phyloP scores from a whole-genome alignment of 805 yeast genomes.

The Gaillardinia entomophila region DNA sequence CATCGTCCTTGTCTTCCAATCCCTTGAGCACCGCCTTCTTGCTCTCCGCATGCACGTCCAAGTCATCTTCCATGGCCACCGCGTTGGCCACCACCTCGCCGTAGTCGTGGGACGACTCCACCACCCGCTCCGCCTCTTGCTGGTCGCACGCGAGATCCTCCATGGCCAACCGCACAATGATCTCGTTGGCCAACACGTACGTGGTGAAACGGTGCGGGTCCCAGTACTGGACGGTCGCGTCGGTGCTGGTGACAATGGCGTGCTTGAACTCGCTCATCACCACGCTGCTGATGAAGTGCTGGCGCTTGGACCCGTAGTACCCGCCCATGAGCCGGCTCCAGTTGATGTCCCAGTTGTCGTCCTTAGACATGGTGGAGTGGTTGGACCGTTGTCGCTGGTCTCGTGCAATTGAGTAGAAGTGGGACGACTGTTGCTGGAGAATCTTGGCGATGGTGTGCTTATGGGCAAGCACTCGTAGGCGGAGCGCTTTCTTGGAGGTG shows the following conservation, averaged over 20 bases:
- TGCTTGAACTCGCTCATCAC: conserved; percentile 24
- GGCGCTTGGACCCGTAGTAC: conserved; percentile 55
- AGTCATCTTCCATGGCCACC: conserved; percentile 23
- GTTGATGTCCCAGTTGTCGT: conserved; percentile 42
- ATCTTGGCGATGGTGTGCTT: conserved; percentile 30
- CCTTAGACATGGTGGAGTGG: conserved; percentile 38
- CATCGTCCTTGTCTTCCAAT: too few relatives aligned
- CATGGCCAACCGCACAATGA: conserved; percentile 45
- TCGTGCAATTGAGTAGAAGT: conserved; percentile 47
- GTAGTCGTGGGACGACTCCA: conserved; percentile 43
- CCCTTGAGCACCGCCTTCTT: too few relatives aligned
- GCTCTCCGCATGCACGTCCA: too few relatives aligned
- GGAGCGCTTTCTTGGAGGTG: conserved; percentile 25
- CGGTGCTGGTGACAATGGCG: conserved; percentile 9
- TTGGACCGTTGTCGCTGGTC: conserved; percentile 30
- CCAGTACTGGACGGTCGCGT: conserved; percentile 56
- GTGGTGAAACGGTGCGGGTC: conserved; percentile 48
- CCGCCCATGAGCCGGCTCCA: conserved; percentile 50
- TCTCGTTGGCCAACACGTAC: conserved; percentile 60
- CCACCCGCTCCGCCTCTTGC: conserved; percentile 40
- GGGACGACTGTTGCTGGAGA: conserved; percentile 34
- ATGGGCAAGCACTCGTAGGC: conserved; percentile 20
- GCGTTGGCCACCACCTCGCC: conserved; percentile 35
- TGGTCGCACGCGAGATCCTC: conserved; percentile 36
- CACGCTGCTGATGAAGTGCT: conserved; percentile 41